Evolutionary conservation across 2,329 filamentous ascomycete genomes (phyloP).

Genomic region (Albifimbria verrucaria): DNA sequence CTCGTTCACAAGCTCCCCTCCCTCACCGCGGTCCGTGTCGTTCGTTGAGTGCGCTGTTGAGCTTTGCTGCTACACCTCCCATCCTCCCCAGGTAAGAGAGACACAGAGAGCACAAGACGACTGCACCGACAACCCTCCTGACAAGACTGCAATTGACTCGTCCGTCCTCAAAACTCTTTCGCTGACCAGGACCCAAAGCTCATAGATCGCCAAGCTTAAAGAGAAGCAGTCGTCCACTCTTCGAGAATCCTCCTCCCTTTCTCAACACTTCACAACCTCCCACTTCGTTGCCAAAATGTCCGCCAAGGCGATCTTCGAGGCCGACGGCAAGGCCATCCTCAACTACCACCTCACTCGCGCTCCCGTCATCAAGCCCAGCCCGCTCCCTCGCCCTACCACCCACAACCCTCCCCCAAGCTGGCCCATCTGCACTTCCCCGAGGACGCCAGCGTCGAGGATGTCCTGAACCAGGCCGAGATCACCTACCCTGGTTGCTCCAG

Average conservation of each 20-base stretch:
- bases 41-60: background rate
- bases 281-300: constrained; percentile 38
- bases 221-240: constrained; percentile 22
- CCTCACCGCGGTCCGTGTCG: background rate
- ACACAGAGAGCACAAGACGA: no score
- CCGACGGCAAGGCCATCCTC: constrained; percentile 99
- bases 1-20: background rate
- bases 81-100: no score
- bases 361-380: constrained; percentile 95
- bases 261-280: constrained; percentile 1
- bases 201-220: constrained; percentile 12
- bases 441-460: constrained; percentile 74
- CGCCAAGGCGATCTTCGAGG: constrained; percentile 94
- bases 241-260: constrained; percentile 11
- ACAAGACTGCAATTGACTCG: no score
- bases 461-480: constrained; percentile 93
- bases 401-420: constrained; percentile 90
- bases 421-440: constrained; percentile 92
- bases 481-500: constrained; percentile 91
- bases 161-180: no score
- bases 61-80: background rate
- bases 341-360: constrained; percentile 99
- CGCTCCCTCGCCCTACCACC: constrained; percentile 76
- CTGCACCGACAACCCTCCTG: no score
- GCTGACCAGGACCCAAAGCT: background rate